A percentile compares a stretch with the other conserved stretches of the same genome.
These are phyloP conservation scores for Colletotrichum sp. DNA, from an alignment of 2,329 filamentous ascomycete genomes.

Conservation along the genomic window DNA sequence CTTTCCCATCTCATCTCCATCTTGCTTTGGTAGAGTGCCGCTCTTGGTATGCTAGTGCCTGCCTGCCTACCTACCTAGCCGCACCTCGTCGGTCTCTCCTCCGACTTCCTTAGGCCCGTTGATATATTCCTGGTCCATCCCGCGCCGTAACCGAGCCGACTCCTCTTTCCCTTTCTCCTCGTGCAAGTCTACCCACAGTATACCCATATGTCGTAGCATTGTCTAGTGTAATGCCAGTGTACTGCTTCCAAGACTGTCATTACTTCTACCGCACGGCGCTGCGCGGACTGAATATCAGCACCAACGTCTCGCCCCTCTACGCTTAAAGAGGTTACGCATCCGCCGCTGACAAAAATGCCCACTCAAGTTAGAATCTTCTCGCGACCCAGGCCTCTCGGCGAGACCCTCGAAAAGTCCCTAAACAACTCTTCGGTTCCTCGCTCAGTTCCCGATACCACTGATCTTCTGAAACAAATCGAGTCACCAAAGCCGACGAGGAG, in stretches of 20 bases:
- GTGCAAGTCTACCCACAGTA: not conserved
- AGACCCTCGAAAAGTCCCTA: constrained; percentile 62
- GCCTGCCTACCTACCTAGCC: not conserved
- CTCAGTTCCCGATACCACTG: constrained; percentile 40
- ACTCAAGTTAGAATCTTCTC: constrained; percentile 48
- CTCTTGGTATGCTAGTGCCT: not conserved
- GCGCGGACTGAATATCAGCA: constrained; percentile 83
- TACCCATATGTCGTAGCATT: constrained; percentile 12
- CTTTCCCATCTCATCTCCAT: constrained; percentile 9
- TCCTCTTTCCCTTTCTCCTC: not conserved
- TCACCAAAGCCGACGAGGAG: not conserved
- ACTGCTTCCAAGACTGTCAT: constrained; percentile 85
- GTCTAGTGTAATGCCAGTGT: constrained; percentile 74
- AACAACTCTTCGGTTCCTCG: constrained; percentile 42
- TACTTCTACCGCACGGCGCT: constrained; percentile 92
- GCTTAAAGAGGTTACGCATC: constrained; percentile 51
- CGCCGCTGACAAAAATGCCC: constrained; percentile 34
- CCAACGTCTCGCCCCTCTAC: constrained; percentile 78
- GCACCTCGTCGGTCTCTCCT: not conserved
- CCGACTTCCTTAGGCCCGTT: constrained; percentile 18
- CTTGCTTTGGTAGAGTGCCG: not conserved
- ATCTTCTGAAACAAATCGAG: constrained; percentile 14
- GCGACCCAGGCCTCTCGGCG: constrained; percentile 74
- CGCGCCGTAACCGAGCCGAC: not conserved
- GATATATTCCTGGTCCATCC: constrained; percentile 14